phyloP scores from a whole-genome alignment of 139 green algal genomes.

The Closterium sp. region DNA sequence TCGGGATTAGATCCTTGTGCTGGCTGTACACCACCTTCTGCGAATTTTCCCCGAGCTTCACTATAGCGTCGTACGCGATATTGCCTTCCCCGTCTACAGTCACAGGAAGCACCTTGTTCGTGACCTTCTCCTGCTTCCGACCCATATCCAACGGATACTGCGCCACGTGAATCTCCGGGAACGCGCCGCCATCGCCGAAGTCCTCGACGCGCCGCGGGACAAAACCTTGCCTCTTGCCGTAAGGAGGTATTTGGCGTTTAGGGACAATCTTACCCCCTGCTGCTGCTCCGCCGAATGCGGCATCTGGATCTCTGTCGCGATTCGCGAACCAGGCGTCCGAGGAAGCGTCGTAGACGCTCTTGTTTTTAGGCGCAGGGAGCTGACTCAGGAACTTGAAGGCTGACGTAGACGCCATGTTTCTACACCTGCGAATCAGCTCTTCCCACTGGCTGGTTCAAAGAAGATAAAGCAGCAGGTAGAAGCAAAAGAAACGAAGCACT shows the following conservation, averaged over 20 bases:
- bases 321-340: constrained; percentile 24
- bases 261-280: background rate
- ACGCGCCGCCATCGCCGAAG: constrained; percentile 88
- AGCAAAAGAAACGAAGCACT: background rate
- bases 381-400: constrained; percentile 17
- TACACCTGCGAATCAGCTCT: background rate
- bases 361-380: constrained; percentile 22
- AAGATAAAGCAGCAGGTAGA: background rate
- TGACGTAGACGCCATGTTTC: constrained; percentile 17
- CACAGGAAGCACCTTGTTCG: constrained; percentile 66
- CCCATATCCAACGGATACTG: constrained; percentile 95
- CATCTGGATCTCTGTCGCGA: background rate
- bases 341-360: constrained; percentile 9
- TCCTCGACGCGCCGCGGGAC: constrained; percentile 75
- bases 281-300: background rate
- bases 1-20: constrained; percentile 76
- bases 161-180: constrained; percentile 84
- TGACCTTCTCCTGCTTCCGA: constrained; percentile 59
- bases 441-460: background rate
- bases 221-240: constrained; percentile 58
- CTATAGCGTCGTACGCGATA: constrained; percentile 83
- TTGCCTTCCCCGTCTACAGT: constrained; percentile 75
- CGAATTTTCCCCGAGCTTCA: constrained; percentile 75
- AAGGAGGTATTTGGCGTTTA: constrained; percentile 26
- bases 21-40: constrained; percentile 66